Conservation (phyloP, 1,139 yeast genomes). For the Pichia sp. region DNA sequence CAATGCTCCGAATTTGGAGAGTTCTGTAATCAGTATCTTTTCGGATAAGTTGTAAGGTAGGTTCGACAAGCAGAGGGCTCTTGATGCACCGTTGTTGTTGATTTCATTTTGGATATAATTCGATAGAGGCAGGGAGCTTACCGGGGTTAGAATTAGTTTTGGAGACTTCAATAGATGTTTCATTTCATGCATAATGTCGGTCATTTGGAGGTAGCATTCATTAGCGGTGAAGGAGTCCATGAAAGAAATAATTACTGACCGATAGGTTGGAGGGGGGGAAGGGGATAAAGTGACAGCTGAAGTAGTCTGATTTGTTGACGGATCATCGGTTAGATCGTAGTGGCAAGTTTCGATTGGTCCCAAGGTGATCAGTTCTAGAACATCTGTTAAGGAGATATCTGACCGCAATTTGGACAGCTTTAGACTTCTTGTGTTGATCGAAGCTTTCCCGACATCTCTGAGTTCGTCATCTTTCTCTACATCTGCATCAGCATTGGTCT, state of each 20-base stretch:
- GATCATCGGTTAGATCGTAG: conserved; percentile 16
- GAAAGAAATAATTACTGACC: conserved; percentile 33
- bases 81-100: conserved; percentile 81
- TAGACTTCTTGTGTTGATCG: conserved; percentile 19
- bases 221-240: conserved; percentile 40
- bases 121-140: conserved; percentile 56
- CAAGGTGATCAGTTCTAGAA: conserved; percentile 26
- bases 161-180: conserved; percentile 41
- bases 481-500: too few species aligned
- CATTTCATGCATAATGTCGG: conserved; percentile 39
- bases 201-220: conserved; percentile 42
- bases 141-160: conserved; percentile 59
- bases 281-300: background rate
- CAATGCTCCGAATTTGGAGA: conserved; percentile 71
- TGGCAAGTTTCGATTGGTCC: conserved; percentile 43
- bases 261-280: background rate
- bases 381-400: conserved; percentile 33
- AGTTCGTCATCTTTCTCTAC: background rate
- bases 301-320: background rate
- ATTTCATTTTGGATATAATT: conserved; percentile 71
- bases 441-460: background rate
- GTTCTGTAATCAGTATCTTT: conserved; percentile 49
- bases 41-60: conserved; percentile 54
- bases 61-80: conserved; percentile 83
- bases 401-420: conserved; percentile 25